Evolutionary conservation across 1,284 basidiomycete genomes (phyloP), one percentile per base, ranked within the genome.

Genomic region (Takashimella koratensis): DNA sequence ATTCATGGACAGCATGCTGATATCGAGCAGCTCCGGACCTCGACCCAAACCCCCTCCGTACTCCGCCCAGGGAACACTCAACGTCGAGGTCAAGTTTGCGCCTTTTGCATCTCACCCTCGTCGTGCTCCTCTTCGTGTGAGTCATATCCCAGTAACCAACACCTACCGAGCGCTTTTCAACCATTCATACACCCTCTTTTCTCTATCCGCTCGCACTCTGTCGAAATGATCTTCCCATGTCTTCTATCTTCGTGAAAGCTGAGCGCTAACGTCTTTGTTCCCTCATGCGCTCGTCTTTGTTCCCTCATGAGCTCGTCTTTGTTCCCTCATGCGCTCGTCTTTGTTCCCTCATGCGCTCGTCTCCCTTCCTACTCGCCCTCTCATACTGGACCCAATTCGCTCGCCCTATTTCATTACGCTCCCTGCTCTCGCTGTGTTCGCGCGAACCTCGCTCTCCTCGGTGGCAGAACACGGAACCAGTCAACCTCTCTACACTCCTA

Each of bases 41-140:
- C 84, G 93, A 52, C 94, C 78, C 1, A 73, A 74, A 24, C 69
- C 73, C 21, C 76, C 78, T 2, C 77, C 78, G 5, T 98, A 92
- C 73, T 89, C 82, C 57, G 88, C 95, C 60, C 86, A 85, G 58
- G 95, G 94, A 0, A 84, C 84, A 54, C 77, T 98, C 53, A 97
- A 93, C 58, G 89, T 98, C 2, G 93, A 98, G 74, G 88, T 97
- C 57, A 97, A 98, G 75, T 97, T 95, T 70, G 84, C 95, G 1
- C 95, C 96, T 0, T 98, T 96, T 73, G 89, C 94, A 4, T 89
- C 85, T 62, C 76, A 79, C 24, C 79, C 80, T 24, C 80, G 95
- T 57, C 81, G 86, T 66, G 85, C 86, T 16, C 94, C 95, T 0
- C 83, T 96, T 63, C 86, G 90, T 59, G 95, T 95, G 73, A 77